Evolutionary conservation across 179 eudicot genomes (phyloP), one percentile per base, ranked within the genome.

Genomic region (Pouteria campechiana): DNA sequence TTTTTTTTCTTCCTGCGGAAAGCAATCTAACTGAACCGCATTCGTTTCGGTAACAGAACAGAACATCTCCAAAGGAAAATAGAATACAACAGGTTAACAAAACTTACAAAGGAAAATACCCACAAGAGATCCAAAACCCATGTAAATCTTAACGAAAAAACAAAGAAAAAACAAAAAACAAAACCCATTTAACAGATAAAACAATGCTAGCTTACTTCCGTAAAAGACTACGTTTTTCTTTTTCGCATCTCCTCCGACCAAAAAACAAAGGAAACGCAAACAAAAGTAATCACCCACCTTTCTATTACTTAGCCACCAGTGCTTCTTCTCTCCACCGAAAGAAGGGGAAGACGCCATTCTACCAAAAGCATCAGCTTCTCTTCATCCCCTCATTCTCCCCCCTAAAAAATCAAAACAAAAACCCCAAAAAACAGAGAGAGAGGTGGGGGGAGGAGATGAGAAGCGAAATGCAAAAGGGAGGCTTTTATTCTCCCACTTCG

Each of bases 291-390:
- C 3, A 2, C 0, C 4, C 49, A 84, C 95, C 90, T 80, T 84
- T 72, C 54, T 72, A 44, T 73, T 80, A 19, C 61, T 76, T 18
- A 76, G 69, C 90, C 90, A 84, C 95, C 95, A 84, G 40, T 68
- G 81, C 44, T 72, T 84, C 73, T 67, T 80, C 12, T 80, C 86
- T 10, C 44, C 48, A 43, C 63, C 30, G 14, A 56, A 61, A 25
- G 73, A 52, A 30, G 78, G 70, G 46, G 78, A 52, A 42, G 75
- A 30, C 53, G 83, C 63, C 90, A 81, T 81, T 72, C 78, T 74
- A 67, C 57, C 64, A 58, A 48, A 29, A 43, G 58, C 21, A 28
- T 23, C 19, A 25, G 4, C 8, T 39, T 32, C 15, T 30, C 29
- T 37, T 9, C 8, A 2, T 29, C 46, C 13, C 12, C 28, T 18